Evolutionary conservation across 306 rosid species (phyloP).

Genomic region (Sindora glabra): DNA sequence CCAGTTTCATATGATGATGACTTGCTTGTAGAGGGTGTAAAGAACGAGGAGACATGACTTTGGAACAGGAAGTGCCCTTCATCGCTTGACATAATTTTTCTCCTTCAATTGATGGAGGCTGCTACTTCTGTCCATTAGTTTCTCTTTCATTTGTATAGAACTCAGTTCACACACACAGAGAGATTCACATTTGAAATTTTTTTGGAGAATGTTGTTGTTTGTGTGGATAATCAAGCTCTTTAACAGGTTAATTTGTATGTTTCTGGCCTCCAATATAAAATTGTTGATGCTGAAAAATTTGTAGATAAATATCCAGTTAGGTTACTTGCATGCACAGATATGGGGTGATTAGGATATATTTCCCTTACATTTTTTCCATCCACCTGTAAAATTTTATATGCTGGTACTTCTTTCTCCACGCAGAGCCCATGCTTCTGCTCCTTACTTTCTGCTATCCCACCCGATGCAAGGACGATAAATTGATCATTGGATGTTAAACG

Average conservation of each 20-base stretch:
- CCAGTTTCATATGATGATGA: constrained; percentile 79
- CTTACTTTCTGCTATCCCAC: constrained; percentile 47
- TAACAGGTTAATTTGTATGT: too few species aligned
- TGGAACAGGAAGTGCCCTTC: not conserved
- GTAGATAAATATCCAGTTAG: too few species aligned
- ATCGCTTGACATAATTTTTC: not conserved
- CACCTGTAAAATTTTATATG: constrained; percentile 48
- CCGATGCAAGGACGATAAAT: constrained; percentile 59
- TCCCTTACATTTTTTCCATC: too few species aligned
- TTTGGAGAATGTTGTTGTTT: too few species aligned
- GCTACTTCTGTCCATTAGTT: not conserved
- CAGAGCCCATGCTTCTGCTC: constrained; percentile 43
- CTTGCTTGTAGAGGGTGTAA: constrained; percentile 36
- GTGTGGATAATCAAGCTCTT: too few species aligned
- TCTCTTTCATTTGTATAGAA: not conserved
- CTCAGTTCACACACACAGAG: constrained; percentile 1
- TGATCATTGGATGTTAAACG: constrained; percentile 36
- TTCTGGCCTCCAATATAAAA: too few species aligned
- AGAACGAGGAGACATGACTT: constrained; percentile 24
- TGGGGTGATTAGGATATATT: too few species aligned
- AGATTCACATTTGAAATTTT: too few species aligned
- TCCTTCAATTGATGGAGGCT: not conserved
- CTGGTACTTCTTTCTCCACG: constrained; percentile 52
- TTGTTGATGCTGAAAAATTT: too few species aligned
- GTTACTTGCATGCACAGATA: too few species aligned